phyloP scores from a whole-genome alignment of 2,329 filamentous ascomycete species.

The Gnomoniopsis smithogilvyi region DNA sequence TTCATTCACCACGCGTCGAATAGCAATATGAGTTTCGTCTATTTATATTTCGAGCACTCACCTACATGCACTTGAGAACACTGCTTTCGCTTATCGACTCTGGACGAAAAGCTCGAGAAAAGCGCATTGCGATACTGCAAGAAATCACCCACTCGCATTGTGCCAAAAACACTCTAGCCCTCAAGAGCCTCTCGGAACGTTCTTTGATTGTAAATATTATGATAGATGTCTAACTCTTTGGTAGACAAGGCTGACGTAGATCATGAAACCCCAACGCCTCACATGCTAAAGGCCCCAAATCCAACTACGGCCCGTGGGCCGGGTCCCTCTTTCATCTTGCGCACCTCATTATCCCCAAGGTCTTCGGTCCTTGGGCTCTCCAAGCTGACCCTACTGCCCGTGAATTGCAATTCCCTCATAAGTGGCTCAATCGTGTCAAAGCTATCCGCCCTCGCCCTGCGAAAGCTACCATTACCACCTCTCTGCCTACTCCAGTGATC shows the following conservation, averaged over 20 bases:
- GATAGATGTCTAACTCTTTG: neutral
- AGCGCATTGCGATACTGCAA: no score
- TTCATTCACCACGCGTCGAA: no score
- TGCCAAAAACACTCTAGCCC: no score
- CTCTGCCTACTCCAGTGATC: neutral
- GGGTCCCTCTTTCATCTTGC: conserved; percentile 10
- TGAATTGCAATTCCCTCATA: conserved; percentile 40
- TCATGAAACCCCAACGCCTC: neutral
- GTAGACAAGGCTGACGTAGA: neutral
- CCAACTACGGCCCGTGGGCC: conserved; percentile 12
- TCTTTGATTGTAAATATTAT: no score
- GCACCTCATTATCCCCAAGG: conserved; percentile 13
- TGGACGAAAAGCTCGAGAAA: no score
- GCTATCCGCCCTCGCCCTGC: conserved; percentile 23
- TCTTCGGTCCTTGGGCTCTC: conserved; percentile 8
- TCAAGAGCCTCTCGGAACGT: no score
- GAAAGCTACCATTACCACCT: neutral
- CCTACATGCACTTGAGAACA: no score
- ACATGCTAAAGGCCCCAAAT: conserved; percentile 15
- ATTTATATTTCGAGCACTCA: no score
- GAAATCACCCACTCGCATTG: no score
- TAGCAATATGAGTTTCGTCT: no score
- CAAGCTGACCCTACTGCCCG: conserved; percentile 14
- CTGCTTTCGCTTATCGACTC: no score
- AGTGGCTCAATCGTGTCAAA: conserved; percentile 41